phyloP scores from a whole-genome alignment of 2,329 filamentous ascomycete genomes.

The Colletotrichum karsti region DNA sequence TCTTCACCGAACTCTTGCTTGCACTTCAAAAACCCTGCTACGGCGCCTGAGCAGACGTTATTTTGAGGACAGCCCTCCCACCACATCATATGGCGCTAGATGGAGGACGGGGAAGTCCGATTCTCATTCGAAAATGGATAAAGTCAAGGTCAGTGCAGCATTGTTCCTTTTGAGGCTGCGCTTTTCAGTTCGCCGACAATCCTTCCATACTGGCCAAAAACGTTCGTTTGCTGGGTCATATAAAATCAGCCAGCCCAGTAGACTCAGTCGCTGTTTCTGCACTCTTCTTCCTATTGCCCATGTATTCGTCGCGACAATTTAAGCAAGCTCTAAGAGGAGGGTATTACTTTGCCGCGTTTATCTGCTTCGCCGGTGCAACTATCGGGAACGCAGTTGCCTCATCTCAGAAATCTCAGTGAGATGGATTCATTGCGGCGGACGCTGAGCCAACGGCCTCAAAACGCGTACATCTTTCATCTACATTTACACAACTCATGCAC shows the following conservation, averaged over 20 bases:
- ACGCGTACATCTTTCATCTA: too few relatives aligned
- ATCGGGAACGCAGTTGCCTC: too few relatives aligned
- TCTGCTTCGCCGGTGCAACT: too few relatives aligned
- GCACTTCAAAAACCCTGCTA: conserved; percentile 8
- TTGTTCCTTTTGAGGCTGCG: neutral
- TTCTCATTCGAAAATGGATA: conserved; percentile 21
- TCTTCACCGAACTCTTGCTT: conserved; percentile 7
- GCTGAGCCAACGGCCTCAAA: too few relatives aligned
- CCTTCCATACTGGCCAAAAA: neutral
- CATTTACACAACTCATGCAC: neutral
- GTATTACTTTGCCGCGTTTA: too few relatives aligned
- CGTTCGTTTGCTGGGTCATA: neutral
- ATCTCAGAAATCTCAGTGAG: too few relatives aligned
- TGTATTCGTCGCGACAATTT: too few relatives aligned
- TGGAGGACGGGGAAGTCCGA: neutral
- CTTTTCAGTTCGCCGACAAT: neutral
- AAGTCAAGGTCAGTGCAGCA: conserved; percentile 6
- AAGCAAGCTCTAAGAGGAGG: too few relatives aligned
- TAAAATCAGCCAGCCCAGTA: too few relatives aligned
- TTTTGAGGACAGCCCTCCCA: neutral
- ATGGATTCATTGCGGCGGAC: too few relatives aligned
- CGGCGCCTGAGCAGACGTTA: neutral
- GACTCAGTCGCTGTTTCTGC: too few relatives aligned
- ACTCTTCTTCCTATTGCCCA: too few relatives aligned
- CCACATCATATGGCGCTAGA: neutral